Conservation (phyloP, 441 rosid genomes). For the Pelargonium australe region DNA sequence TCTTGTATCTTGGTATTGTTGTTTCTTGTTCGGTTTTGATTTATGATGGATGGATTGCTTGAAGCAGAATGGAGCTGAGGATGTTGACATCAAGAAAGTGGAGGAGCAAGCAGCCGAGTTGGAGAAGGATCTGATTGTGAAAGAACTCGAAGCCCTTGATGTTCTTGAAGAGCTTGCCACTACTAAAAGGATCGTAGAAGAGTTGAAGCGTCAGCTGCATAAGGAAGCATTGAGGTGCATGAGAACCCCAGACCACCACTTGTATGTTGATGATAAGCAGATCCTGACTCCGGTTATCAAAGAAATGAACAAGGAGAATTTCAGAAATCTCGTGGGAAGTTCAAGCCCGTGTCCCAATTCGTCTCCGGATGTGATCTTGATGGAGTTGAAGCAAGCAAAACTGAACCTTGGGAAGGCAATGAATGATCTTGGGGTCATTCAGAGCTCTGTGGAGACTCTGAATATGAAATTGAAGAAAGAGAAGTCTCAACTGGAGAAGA, state of each 20-base stretch:
- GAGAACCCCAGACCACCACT: slow-evolving; percentile 28
- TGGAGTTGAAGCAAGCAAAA: slow-evolving; percentile 80
- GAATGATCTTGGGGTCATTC: slow-evolving; percentile 65
- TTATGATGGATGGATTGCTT: not conserved
- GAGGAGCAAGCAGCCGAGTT: slow-evolving; percentile 80
- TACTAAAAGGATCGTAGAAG: slow-evolving; percentile 75
- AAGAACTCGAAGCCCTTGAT: slow-evolving; percentile 83
- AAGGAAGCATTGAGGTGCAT: slow-evolving; percentile 67
- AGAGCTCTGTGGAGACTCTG: slow-evolving; percentile 65
- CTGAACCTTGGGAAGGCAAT: slow-evolving; percentile 77
- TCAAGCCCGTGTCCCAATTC: slow-evolving; percentile 41
- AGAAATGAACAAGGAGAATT: slow-evolving; percentile 56
- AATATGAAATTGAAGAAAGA: slow-evolving; percentile 76
- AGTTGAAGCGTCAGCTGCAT: slow-evolving; percentile 72
- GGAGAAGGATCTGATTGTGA: slow-evolving; percentile 86
- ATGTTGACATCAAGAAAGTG: slow-evolving; percentile 72
- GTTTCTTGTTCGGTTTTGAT: slow-evolving; percentile 1
- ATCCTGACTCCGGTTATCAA: slow-evolving; percentile 40
- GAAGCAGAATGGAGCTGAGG: slow-evolving; percentile 45
- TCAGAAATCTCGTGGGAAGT: slow-evolving; percentile 23
- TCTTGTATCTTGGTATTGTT: not conserved
- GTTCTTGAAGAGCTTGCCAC: slow-evolving; percentile 86
- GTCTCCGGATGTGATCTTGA: slow-evolving; percentile 68
- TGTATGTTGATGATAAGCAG: slow-evolving; percentile 30
- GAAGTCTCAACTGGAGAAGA: slow-evolving; percentile 53